Conservation (phyloP, 352 stramenopile genomes). For the Globisporangium paroecandrum region DNA sequence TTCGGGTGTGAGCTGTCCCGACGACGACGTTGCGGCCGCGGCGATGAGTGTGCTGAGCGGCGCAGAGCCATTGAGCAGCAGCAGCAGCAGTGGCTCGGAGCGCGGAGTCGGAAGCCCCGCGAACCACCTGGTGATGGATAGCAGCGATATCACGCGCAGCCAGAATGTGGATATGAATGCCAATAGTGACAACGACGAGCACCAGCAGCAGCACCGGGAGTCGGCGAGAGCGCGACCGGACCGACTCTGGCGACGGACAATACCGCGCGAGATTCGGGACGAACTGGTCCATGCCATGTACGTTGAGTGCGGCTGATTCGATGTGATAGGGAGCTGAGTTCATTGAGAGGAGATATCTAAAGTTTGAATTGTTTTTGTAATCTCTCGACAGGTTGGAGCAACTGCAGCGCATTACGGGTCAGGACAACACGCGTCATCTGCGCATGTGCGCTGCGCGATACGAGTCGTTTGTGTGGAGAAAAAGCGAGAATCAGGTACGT, state of each 20-base stretch:
- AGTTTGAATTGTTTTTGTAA: neutral
- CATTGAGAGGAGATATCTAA: neutral
- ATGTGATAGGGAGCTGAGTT: neutral
- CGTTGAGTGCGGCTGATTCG: slow-evolving; percentile 1
- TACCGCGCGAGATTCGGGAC: slow-evolving; percentile 25
- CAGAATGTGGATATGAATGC: slow-evolving; percentile 5
- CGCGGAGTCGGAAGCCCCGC: neutral
- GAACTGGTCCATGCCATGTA: slow-evolving; percentile 31
- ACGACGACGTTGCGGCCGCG: slow-evolving; percentile 11
- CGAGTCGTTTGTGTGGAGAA: slow-evolving; percentile 72
- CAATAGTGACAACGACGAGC: slow-evolving; percentile 8
- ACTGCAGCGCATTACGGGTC: slow-evolving; percentile 57
- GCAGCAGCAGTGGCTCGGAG: slow-evolving; percentile 5
- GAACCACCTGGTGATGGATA: neutral
- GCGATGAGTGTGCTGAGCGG: slow-evolving; percentile 17
- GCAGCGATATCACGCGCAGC: neutral
- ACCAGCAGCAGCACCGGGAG: slow-evolving; percentile 1
- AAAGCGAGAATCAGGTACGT: slow-evolving; percentile 52
- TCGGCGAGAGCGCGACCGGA: slow-evolving; percentile 1
- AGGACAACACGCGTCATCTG: slow-evolving; percentile 46
- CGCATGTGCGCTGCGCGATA: slow-evolving; percentile 60
- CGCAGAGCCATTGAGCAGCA: slow-evolving; percentile 4
- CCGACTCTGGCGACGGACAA: slow-evolving; percentile 20
- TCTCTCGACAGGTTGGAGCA: slow-evolving; percentile 24
- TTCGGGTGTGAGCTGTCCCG: slow-evolving; percentile 14